A percentile compares a stretch with the other conserved stretches of the same genome.
Conservation (phyloP, 805 yeast species). For the Monosporozyma unispora region DNA sequence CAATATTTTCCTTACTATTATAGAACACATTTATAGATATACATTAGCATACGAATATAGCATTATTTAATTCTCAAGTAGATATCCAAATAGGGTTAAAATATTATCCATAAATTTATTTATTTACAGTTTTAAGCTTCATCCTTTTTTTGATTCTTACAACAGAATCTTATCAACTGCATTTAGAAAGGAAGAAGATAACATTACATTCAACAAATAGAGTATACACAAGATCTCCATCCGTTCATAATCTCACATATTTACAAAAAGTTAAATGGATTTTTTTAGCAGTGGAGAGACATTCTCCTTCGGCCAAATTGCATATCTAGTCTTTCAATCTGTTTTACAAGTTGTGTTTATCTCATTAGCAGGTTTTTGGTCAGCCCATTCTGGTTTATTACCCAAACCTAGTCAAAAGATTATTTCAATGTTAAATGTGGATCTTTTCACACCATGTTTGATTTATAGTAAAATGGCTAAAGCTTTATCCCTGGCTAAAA, state of each 20-base stretch:
- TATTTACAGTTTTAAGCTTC: neutral
- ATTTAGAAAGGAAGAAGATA: too few relatives aligned
- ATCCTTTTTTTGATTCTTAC: neutral
- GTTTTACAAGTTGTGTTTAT: slow-evolving; percentile 83
- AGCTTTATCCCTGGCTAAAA: slow-evolving; percentile 60
- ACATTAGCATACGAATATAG: neutral
- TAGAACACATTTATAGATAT: too few relatives aligned
- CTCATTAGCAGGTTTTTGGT: slow-evolving; percentile 77
- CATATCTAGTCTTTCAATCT: slow-evolving; percentile 78
- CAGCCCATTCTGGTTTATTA: slow-evolving; percentile 66
- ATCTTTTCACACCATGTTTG: slow-evolving; percentile 89
- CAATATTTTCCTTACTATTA: too few relatives aligned
- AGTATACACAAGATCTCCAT: too few relatives aligned
- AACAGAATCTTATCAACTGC: too few relatives aligned
- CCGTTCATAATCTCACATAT: too few relatives aligned
- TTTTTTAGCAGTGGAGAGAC: slow-evolving; percentile 5
- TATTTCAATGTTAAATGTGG: slow-evolving; percentile 73
- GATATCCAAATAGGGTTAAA: neutral
- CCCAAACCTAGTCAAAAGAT: slow-evolving; percentile 67
- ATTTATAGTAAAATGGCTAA: slow-evolving; percentile 75
- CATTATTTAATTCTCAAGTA: neutral
- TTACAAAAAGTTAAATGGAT: too few relatives aligned
- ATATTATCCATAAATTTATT: too few relatives aligned
- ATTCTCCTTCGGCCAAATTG: slow-evolving; percentile 28
- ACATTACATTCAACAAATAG: too few relatives aligned